phyloP scores from a whole-genome alignment of 345 rosid genomes.

The Bretschneidera sinensis region DNA sequence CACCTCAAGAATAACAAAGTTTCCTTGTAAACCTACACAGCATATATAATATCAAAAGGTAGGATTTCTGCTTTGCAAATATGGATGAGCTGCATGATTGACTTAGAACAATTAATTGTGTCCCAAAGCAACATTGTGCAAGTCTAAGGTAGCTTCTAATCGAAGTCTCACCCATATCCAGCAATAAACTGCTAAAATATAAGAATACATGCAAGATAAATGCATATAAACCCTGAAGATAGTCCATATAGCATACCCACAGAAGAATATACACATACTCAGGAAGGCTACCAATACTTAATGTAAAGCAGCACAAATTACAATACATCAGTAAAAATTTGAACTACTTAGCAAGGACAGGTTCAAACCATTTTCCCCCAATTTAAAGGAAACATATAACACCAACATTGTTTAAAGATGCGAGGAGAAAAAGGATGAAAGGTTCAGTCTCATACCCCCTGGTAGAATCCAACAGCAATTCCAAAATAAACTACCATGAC shows the following conservation, averaged over 20 bases:
- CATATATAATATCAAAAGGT: slow-evolving; percentile 5
- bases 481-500: slow-evolving; percentile 55
- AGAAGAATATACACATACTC: neutral
- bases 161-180: no score
- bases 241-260: neutral
- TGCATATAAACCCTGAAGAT: neutral
- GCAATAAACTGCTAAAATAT: no score
- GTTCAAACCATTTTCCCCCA: slow-evolving; percentile 2
- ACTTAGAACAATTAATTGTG: slow-evolving; percentile 1
- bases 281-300: neutral
- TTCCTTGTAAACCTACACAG: neutral
- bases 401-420: slow-evolving; percentile 5
- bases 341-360: neutral
- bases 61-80: slow-evolving; percentile 3
- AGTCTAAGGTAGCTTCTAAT: no score
- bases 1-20: slow-evolving; percentile 11
- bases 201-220: neutral
- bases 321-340: neutral
- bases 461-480: slow-evolving; percentile 93
- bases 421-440: neutral
- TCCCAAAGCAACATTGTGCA: neutral
- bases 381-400: slow-evolving; percentile 12
- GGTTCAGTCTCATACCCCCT: slow-evolving; percentile 65
- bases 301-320: neutral
- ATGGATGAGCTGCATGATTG: neutral